Conservation (phyloP, 2,329 filamentous ascomycete genomes). For the Arthrocladium fulminans region DNA sequence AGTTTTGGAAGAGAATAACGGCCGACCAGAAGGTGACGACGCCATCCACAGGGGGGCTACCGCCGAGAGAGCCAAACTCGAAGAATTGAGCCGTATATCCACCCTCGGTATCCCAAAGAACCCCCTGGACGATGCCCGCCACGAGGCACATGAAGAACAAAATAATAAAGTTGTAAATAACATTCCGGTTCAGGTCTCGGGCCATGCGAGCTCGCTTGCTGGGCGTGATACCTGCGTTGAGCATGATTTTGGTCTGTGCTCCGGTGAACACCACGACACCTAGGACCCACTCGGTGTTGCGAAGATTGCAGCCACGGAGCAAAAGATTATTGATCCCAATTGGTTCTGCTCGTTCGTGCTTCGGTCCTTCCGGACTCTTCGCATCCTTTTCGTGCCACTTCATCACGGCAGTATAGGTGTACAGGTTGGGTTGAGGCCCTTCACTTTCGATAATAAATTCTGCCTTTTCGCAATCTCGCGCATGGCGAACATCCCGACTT, state of each 20-base stretch:
- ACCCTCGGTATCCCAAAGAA: constrained; percentile 61
- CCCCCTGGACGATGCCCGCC: constrained; percentile 73
- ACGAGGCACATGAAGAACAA: constrained; percentile 83
- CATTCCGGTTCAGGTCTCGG: constrained; percentile 91
- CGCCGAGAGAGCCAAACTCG: constrained; percentile 75
- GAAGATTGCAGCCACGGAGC: constrained; percentile 81
- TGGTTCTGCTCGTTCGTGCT: constrained; percentile 77
- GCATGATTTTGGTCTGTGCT: constrained; percentile 97
- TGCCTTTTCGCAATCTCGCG: constrained; percentile 80
- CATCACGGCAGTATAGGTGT: constrained; percentile 85
- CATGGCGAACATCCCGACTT: constrained; percentile 73
- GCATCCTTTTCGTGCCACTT: constrained; percentile 71
- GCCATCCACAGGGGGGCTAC: constrained; percentile 65
- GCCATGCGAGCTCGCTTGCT: constrained; percentile 88
- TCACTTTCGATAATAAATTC: constrained; percentile 88
- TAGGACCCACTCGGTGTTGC: constrained; percentile 93
- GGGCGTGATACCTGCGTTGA: constrained; percentile 91
- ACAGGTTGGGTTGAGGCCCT: constrained; percentile 82
- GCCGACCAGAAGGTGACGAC: constrained; percentile 97
- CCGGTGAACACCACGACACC: constrained; percentile 92
- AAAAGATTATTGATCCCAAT: constrained; percentile 93
- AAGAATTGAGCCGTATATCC: constrained; percentile 69
- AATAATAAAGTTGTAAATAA: constrained; percentile 91
- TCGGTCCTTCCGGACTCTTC: constrained; percentile 52
- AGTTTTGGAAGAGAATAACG: constrained; percentile 92